phyloP scores from a whole-genome alignment of 352 stramenopile species.

The Pythium insidiosum region DNA sequence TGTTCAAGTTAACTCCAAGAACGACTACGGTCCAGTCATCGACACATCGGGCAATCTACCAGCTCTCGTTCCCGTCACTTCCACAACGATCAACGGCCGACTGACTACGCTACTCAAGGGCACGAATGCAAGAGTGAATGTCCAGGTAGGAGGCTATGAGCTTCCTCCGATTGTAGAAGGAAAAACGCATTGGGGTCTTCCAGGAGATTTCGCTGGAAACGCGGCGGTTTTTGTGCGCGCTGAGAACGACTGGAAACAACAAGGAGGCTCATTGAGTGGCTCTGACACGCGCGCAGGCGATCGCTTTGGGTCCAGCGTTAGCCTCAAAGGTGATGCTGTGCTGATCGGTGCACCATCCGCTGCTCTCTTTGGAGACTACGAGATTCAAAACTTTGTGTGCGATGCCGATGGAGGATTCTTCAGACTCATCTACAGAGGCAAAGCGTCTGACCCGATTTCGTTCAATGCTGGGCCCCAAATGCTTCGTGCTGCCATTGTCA shows the following conservation, averaged over 20 bases:
- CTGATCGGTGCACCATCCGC: slow-evolving; percentile 60
- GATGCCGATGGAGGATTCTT: slow-evolving; percentile 70
- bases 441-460: slow-evolving; percentile 38
- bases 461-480: slow-evolving; percentile 46
- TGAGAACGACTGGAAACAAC: slow-evolving; percentile 72
- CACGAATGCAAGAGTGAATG: slow-evolving; percentile 37
- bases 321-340: slow-evolving; percentile 33
- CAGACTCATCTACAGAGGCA: slow-evolving; percentile 45
- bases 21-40: slow-evolving; percentile 57
- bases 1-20: slow-evolving; percentile 66
- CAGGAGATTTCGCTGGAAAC: slow-evolving; percentile 49
- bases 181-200: slow-evolving; percentile 41
- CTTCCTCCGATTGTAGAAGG: slow-evolving; percentile 19
- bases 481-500: slow-evolving; percentile 42
- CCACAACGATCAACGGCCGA: slow-evolving; percentile 11
- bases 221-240: slow-evolving; percentile 52
- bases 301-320: slow-evolving; percentile 70
- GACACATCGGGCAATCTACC: slow-evolving; percentile 64
- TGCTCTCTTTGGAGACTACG: slow-evolving; percentile 62
- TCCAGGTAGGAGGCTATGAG: slow-evolving; percentile 49
- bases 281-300: slow-evolving; percentile 56
- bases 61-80: slow-evolving; percentile 40
- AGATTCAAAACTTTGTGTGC: slow-evolving; percentile 64
- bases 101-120: slow-evolving; percentile 34
- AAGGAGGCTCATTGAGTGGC: slow-evolving; percentile 42